A percentile compares a stretch with the other conserved stretches of the same genome.
phyloP scores from a whole-genome alignment of 805 yeast species.

The Citeromyces nyonsensis region DNA sequence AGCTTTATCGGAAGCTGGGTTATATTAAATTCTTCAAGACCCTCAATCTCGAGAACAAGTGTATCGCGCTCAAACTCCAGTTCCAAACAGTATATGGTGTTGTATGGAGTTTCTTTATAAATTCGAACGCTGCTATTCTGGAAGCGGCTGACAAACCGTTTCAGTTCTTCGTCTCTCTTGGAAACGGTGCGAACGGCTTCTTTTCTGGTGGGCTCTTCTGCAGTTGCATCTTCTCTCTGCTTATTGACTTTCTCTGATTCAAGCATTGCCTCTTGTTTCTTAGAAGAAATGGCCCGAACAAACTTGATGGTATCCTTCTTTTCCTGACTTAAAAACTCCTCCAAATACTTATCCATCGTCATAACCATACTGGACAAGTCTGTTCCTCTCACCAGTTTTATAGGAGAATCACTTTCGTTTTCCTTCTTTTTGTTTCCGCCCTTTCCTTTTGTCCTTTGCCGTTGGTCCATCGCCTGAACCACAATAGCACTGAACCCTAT shows the following conservation, averaged over 20 bases:
- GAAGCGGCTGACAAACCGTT: slow-evolving; percentile 12
- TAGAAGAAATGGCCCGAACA: slow-evolving; percentile 15
- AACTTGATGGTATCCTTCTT: slow-evolving; percentile 48
- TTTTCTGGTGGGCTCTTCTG: slow-evolving; percentile 4
- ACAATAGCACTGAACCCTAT: slow-evolving; percentile 38
- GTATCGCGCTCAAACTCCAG: slow-evolving; percentile 11
- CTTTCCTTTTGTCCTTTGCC: slow-evolving; percentile 3
- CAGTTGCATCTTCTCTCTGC: slow-evolving; percentile 1
- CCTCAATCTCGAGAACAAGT: slow-evolving; percentile 15
- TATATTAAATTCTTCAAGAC: slow-evolving; percentile 11
- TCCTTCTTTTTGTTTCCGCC: slow-evolving; percentile 2
- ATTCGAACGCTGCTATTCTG: slow-evolving; percentile 7
- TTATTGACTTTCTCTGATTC: slow-evolving; percentile 2
- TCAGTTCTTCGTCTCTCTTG: slow-evolving; percentile 10
- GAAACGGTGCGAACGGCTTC: too few relatives aligned
- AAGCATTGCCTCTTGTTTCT: slow-evolving; percentile 5
- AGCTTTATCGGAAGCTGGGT: slow-evolving; percentile 12
- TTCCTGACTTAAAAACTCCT: slow-evolving; percentile 39
- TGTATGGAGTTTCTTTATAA: slow-evolving; percentile 13
- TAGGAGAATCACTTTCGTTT: slow-evolving; percentile 7
- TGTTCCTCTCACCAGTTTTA: slow-evolving; percentile 24
- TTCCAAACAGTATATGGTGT: slow-evolving; percentile 12
- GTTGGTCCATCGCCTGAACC: slow-evolving; percentile 16
- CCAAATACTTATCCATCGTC: slow-evolving; percentile 44
- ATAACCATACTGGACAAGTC: slow-evolving; percentile 37